These are phyloP conservation scores for Boletus subcaerulescens DNA, from an alignment of 768 basidiomycete genomes.

Conservation along the genomic window DNA sequence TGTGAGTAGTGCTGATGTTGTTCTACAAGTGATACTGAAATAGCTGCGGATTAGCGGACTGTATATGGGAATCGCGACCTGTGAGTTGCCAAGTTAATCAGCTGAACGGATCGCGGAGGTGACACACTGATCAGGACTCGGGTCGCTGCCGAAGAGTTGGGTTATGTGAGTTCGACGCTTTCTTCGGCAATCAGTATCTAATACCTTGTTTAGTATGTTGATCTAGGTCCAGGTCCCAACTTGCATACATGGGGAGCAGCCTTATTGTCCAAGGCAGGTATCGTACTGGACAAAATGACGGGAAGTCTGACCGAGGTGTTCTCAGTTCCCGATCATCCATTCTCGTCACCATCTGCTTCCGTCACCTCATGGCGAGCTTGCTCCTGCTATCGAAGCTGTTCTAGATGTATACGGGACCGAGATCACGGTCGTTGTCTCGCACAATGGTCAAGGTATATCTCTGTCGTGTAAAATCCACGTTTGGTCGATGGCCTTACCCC, in stretches of 20 bases:
- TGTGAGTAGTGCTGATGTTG: slow-evolving; percentile 41
- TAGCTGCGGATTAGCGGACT: slow-evolving; percentile 43
- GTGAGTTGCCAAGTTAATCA: slow-evolving; percentile 36
- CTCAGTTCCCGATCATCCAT: slow-evolving; percentile 82
- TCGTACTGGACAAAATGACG: not conserved
- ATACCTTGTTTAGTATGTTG: slow-evolving; percentile 59
- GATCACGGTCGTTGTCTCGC: slow-evolving; percentile 81
- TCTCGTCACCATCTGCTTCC: slow-evolving; percentile 85
- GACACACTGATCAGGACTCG: slow-evolving; percentile 53
- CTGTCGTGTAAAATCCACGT: not conserved
- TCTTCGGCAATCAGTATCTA: slow-evolving; percentile 1
- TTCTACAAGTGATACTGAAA: not conserved
- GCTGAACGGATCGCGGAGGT: not conserved
- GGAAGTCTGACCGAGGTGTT: not conserved
- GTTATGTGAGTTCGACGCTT: slow-evolving; percentile 57
- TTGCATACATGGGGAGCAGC: slow-evolving; percentile 88
- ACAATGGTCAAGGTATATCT: slow-evolving; percentile 83
- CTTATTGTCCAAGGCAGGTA: slow-evolving; percentile 67
- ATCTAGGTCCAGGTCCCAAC: slow-evolving; percentile 86
- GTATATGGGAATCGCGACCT: slow-evolving; percentile 86
- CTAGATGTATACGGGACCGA: slow-evolving; percentile 75
- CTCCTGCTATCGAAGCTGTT: slow-evolving; percentile 85
- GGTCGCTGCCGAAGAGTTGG: slow-evolving; percentile 70
- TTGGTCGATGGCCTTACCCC: not conserved
- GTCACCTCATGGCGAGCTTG: slow-evolving; percentile 82